A percentile compares a stretch with the other conserved stretches of the same genome.
Conservation (phyloP, 2,329 filamentous ascomycete species). For the Stagonosporopsis vannaccii region DNA sequence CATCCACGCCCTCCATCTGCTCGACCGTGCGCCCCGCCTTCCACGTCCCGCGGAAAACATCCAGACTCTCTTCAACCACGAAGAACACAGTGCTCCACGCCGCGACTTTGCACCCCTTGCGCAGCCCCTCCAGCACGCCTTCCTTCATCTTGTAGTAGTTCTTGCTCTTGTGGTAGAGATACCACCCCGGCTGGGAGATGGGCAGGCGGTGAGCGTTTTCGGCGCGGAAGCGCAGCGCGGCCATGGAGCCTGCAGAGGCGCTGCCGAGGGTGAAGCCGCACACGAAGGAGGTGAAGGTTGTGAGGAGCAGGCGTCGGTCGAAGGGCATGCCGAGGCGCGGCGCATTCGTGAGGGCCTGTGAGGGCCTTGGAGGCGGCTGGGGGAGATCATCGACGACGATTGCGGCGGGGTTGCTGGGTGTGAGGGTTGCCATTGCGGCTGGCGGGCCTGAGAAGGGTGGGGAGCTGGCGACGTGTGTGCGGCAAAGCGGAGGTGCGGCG, state of each 20-base stretch:
- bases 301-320: slow-evolving; percentile 70
- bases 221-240: slow-evolving; percentile 85
- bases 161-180: slow-evolving; percentile 98
- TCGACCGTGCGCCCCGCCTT: slow-evolving; percentile 51
- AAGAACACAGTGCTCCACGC: slow-evolving; percentile 81
- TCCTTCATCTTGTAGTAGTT: slow-evolving; percentile 87
- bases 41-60: slow-evolving; percentile 65
- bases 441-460: slow-evolving; percentile 13
- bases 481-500: not conserved
- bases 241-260: slow-evolving; percentile 74
- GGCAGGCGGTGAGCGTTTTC: slow-evolving; percentile 96
- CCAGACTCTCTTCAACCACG: slow-evolving; percentile 83
- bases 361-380: slow-evolving; percentile 14
- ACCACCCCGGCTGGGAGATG: slow-evolving; percentile 84
- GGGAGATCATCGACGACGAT: slow-evolving; percentile 3
- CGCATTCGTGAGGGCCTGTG: slow-evolving; percentile 19
- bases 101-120: slow-evolving; percentile 74
- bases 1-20: slow-evolving; percentile 48
- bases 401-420: slow-evolving; percentile 11
- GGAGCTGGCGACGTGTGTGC: not conserved
- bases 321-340: slow-evolving; percentile 68
- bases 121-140: slow-evolving; percentile 78
- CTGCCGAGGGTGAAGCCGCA: slow-evolving; percentile 76
- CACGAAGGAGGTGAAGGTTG: slow-evolving; percentile 68
- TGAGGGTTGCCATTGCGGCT: slow-evolving; percentile 15